A percentile compares a stretch with the other conserved stretches of the same genome.
Evolutionary conservation across 345 rosid species (phyloP).

Genomic region (Acer saccharum): DNA sequence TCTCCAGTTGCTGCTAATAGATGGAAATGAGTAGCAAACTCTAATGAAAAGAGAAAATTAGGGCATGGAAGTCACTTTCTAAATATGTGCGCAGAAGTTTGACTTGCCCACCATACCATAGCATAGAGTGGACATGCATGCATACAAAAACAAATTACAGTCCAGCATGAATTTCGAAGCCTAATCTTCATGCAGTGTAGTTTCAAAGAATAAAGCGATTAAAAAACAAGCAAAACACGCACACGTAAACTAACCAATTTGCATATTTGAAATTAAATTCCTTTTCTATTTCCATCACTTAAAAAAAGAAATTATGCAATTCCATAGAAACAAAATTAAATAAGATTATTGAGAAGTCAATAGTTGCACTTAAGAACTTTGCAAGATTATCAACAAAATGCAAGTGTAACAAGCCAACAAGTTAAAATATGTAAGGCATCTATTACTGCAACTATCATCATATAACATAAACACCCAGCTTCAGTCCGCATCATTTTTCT

Average conservation of each 20-base stretch:
- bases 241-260: conserved; percentile 6
- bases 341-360: neutral
- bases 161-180: neutral
- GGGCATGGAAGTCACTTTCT: neutral
- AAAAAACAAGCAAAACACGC: conserved; percentile 10
- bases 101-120: neutral
- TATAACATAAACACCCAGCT: neutral
- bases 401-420: neutral
- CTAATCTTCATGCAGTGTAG: neutral
- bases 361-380: no score
- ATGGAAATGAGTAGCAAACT: conserved; percentile 10
- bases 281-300: neutral
- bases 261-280: neutral
- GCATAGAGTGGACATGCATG: neutral
- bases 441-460: conserved; percentile 1
- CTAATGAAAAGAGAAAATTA: neutral
- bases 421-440: neutral
- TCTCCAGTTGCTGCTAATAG: conserved; percentile 4
- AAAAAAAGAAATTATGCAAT: neutral
- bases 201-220: neutral
- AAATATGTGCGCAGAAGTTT: neutral
- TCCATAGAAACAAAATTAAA: conserved; percentile 4
- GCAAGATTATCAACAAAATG: neutral
- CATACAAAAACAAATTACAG: conserved; percentile 3
- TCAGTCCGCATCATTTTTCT: conserved; percentile 3